These are phyloP conservation scores for Aspergillus amoenus DNA, from an alignment of 2,329 filamentous ascomycete genomes.

Conservation along the genomic window DNA sequence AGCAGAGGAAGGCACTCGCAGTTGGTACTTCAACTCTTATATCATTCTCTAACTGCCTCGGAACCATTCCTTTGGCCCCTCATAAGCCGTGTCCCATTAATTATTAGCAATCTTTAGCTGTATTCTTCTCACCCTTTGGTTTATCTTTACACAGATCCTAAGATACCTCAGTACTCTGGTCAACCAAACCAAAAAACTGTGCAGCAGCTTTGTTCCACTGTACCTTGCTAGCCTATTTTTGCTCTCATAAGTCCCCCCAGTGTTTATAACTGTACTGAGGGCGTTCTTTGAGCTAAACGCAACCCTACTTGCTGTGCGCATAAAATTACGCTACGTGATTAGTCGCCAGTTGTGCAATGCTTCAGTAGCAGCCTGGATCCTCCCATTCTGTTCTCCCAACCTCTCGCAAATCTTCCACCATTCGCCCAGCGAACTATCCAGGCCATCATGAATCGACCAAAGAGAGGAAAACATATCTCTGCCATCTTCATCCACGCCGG, in stretches of 20 bases:
- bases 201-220: not conserved
- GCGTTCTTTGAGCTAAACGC: not conserved
- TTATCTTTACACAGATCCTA: not conserved
- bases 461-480: constrained; percentile 52
- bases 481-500: constrained; percentile 96
- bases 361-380: not conserved
- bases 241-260: not conserved
- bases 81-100: not conserved
- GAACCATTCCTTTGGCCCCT: not conserved
- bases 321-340: not conserved
- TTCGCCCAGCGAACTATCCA: not conserved
- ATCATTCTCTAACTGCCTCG: not conserved
- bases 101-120: not conserved
- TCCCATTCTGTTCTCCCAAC: not conserved
- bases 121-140: not conserved
- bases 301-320: not conserved
- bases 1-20: constrained; percentile 6
- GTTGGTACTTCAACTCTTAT: not conserved
- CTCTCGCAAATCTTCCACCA: not conserved
- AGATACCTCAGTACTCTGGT: not conserved
- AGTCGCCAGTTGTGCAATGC: constrained; percentile 4
- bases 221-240: not conserved
- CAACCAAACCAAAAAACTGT: not conserved
- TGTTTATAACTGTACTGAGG: not conserved
- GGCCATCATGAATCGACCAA: constrained; percentile 34